phyloP scores from a whole-genome alignment of 768 basidiomycete genomes.

The Boletus reticuloceps region DNA sequence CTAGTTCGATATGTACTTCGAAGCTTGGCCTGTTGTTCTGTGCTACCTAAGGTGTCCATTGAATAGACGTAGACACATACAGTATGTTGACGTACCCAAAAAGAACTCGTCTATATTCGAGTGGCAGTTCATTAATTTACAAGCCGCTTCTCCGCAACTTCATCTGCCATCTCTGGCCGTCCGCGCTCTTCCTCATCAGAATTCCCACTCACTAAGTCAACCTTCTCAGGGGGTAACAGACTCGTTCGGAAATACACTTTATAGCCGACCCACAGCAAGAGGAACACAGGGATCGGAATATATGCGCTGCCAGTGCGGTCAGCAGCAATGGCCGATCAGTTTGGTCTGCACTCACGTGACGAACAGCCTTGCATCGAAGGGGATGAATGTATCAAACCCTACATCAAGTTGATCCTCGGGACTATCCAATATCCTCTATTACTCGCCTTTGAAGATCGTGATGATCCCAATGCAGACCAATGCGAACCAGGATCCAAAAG shows the following conservation, averaged over 20 bases:
- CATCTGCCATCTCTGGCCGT: slow-evolving; percentile 41
- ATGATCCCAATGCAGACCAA: slow-evolving; percentile 51
- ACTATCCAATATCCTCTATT: not conserved
- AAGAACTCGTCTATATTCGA: no score
- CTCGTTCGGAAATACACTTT: slow-evolving; percentile 35
- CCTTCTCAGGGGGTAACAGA: slow-evolving; percentile 41
- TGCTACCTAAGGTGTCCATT: not conserved
- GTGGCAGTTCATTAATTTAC: not conserved
- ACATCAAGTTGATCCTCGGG: not conserved
- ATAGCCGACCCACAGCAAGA: slow-evolving; percentile 36
- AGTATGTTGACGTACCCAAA: no score
- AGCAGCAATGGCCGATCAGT: no score
- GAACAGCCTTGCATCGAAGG: slow-evolving; percentile 45
- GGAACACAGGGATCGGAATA: slow-evolving; percentile 35
- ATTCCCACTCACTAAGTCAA: slow-evolving; percentile 38
- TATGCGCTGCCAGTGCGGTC: slow-evolving; percentile 11
- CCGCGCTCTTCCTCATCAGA: slow-evolving; percentile 51
- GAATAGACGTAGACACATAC: no score
- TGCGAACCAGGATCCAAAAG: slow-evolving; percentile 62
- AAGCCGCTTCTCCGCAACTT: slow-evolving; percentile 8
- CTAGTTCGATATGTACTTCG: not conserved
- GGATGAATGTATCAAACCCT: slow-evolving; percentile 24
- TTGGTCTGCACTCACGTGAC: slow-evolving; percentile 22
- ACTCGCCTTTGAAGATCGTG: slow-evolving; percentile 56
- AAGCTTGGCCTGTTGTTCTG: not conserved